Evolutionary conservation across 257 asterid genomes (phyloP).

Genomic region (Solanum medicagineum): DNA sequence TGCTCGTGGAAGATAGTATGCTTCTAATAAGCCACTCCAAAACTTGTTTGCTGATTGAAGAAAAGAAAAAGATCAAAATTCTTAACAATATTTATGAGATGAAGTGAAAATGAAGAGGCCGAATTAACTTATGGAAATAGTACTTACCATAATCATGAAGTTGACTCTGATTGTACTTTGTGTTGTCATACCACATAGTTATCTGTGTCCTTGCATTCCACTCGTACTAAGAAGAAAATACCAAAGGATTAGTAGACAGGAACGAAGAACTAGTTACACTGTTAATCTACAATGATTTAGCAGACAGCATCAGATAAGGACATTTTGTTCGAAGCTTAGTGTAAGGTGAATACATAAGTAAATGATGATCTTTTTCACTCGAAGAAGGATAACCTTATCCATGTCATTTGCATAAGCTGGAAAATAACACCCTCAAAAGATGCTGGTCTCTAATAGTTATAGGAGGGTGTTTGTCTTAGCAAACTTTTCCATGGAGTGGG

Average conservation of each 20-base stretch:
- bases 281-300: neutral
- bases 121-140: neutral
- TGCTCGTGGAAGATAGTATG: slow-evolving; percentile 86
- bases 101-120: neutral
- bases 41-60: slow-evolving; percentile 69
- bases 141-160: slow-evolving; percentile 83
- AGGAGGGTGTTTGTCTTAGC: neutral
- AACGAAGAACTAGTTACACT: neutral
- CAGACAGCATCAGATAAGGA: neutral
- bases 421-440: neutral
- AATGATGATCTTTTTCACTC: neutral
- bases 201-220: slow-evolving; percentile 98
- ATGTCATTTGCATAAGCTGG: neutral
- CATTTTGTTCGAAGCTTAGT: neutral
- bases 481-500: neutral
- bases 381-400: neutral
- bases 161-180: slow-evolving; percentile 47
- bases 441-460: neutral
- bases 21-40: slow-evolving; percentile 75
- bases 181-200: slow-evolving; percentile 93
- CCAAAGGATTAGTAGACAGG: neutral
- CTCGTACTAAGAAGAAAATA: slow-evolving; percentile 41
- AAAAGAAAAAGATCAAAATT: neutral
- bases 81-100: neutral
- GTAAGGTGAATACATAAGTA: neutral